A percentile compares a stretch with the other conserved stretches of the same genome.
Conservation (phyloP, 805 yeast species). For the Candida coquimbonensis region DNA sequence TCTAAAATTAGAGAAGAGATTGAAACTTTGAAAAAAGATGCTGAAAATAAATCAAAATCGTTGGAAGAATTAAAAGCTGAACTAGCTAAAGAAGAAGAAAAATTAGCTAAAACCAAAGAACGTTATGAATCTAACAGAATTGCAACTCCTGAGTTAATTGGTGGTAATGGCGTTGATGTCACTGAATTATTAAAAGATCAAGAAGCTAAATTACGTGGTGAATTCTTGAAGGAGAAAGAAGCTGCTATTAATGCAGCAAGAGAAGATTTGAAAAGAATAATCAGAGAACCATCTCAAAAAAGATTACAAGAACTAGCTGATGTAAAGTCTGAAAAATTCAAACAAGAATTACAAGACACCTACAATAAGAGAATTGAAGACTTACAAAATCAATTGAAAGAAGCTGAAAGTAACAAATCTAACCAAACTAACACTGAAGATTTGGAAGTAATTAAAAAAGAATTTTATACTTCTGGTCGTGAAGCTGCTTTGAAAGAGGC, state of each 20-base stretch:
- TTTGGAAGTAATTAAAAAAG: conserved; percentile 18
- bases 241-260: conserved; percentile 18
- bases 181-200: conserved; percentile 16
- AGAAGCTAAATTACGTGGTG: conserved; percentile 20
- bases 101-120: conserved; percentile 7
- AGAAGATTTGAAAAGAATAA: conserved; percentile 23
- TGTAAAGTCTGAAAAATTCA: conserved; percentile 24
- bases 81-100: conserved; percentile 16
- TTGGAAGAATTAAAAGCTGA: conserved; percentile 6
- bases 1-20: conserved; percentile 7
- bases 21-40: conserved; percentile 5
- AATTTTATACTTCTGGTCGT: conserved; percentile 18
- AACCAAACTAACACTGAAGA: conserved; percentile 3
- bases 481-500: conserved; percentile 24
- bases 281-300: conserved; percentile 33
- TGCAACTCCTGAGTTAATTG: not conserved
- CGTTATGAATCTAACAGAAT: conserved; percentile 7
- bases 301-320: conserved; percentile 24
- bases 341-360: conserved; percentile 21
- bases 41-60: not conserved
- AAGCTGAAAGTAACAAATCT: conserved; percentile 3
- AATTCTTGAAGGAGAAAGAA: conserved; percentile 20
- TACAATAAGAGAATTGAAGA: conserved; percentile 23
- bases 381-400: conserved; percentile 22
- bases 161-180: not conserved